Conservation (phyloP, 495 filamentous ascomycete species). For the Platismatia glauca region DNA sequence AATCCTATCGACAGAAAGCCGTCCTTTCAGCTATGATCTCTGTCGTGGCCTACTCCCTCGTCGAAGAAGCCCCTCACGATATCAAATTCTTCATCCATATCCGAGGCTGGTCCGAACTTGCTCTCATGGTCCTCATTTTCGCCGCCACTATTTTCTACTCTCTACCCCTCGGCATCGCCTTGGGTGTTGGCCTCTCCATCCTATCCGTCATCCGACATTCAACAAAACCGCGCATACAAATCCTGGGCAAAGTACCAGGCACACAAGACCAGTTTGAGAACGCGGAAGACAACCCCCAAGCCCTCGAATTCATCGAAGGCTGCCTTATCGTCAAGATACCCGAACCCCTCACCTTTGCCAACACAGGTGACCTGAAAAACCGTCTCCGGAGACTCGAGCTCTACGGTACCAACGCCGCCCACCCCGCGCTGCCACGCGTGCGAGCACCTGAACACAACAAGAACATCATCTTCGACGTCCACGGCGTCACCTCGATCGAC, state of each 20-base stretch:
- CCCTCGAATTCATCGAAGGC: conserved; percentile 80
- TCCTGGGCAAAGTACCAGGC: conserved; percentile 80
- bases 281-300: conserved; percentile 67
- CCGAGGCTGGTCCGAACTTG: conserved; percentile 73
- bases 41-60: conserved; percentile 86
- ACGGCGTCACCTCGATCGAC: conserved; percentile 87
- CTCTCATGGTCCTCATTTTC: conserved; percentile 84
- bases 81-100: conserved; percentile 82
- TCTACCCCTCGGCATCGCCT: conserved; percentile 73
- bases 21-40: conserved; percentile 91
- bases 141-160: conserved; percentile 88
- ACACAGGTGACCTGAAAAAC: conserved; percentile 85
- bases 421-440: conserved; percentile 76
- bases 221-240: conserved; percentile 91
- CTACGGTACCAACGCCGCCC: conserved; percentile 74
- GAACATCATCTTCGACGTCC: conserved; percentile 93
- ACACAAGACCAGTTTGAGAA: conserved; percentile 73
- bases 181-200: conserved; percentile 79
- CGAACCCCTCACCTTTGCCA: conserved; percentile 92
- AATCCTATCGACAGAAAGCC: conserved; percentile 57
- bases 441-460: conserved; percentile 63
- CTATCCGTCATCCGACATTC: conserved; percentile 82
- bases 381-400: conserved; percentile 74
- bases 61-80: conserved; percentile 92
- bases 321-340: conserved; percentile 95